These are phyloP conservation scores for Wickerhamomyces hampshirensis DNA, from an alignment of 805 yeast species.

Conservation along the genomic window DNA sequence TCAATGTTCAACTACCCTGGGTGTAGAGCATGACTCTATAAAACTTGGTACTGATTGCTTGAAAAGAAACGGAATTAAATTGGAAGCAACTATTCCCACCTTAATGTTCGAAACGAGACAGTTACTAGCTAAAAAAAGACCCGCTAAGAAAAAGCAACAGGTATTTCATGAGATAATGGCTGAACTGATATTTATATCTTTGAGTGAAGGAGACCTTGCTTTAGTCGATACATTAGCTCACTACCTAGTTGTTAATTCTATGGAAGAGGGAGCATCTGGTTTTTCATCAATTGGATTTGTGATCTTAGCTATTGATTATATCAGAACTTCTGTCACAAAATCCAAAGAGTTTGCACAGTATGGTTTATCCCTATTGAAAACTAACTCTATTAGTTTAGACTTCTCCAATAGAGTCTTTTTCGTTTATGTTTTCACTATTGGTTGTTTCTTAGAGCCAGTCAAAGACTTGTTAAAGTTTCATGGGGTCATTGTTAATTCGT, in stretches of 20 bases:
- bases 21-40: constrained; percentile 8
- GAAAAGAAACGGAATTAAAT: constrained; percentile 30
- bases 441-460: constrained; percentile 37
- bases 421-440: constrained; percentile 37
- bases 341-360: constrained; percentile 39
- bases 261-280: constrained; percentile 36
- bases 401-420: constrained; percentile 36
- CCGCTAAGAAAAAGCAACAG: constrained; percentile 26
- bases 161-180: constrained; percentile 37
- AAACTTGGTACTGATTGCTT: constrained; percentile 31
- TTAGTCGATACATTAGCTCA: constrained; percentile 30
- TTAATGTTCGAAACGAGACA: constrained; percentile 6
- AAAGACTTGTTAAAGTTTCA: constrained; percentile 29
- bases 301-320: constrained; percentile 33
- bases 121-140: constrained; percentile 26
- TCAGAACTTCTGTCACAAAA: constrained; percentile 28
- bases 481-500: constrained; percentile 19
- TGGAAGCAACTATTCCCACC: constrained; percentile 30
- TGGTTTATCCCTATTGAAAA: constrained; percentile 35
- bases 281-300: constrained; percentile 36
- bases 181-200: constrained; percentile 33
- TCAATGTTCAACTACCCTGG: constrained; percentile 22
- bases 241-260: constrained; percentile 31
- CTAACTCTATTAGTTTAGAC: constrained; percentile 30
- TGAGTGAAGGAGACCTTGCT: constrained; percentile 23